Evolutionary conservation across 768 basidiomycete species (phyloP), one percentile per base, ranked within the genome.

Genomic region (Lactifluus rugatus): DNA sequence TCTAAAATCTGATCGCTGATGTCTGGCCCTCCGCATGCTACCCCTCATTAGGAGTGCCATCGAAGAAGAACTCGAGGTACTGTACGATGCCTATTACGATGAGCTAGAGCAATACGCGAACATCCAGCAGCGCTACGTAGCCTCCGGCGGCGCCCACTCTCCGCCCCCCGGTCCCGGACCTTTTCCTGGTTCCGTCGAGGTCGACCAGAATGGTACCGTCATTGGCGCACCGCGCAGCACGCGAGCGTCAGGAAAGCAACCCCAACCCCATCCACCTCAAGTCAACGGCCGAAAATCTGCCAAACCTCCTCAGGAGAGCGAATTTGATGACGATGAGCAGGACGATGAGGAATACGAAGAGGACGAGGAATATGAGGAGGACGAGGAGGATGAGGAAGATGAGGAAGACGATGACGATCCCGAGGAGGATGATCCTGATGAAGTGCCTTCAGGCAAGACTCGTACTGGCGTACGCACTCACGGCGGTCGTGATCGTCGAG

Each of bases 11-110:
- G 65, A 65, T 70, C 51, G 62, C 55, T 48, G 65, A 48, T 31
- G 39, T 44, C 39, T 54, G 28, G 17, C 25, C 47, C 28, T 50
- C 50, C 28, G 25, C 52, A 31, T 17, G 44, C 45, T 41, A 19
- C 55, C 10, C 9, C 14, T 39, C 45, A 44, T n/a, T 68, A 94
- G 91, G 67, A 87, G 88, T 77, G 94, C 94, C 63, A 97, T 99
- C 78, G 96, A 99, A 79, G 91, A 94, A 77, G 96, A 99, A 80
- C 88, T 99, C 74, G 93, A 98, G 80, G 91, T 93, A 78, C 86
- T 98, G 76, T 99, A 99, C 83, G 95, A 97, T 82, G 93, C 94
- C 78, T 99, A 98, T 82, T 98, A 97, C 84, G 92, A 96, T 73
- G 95, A 98, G 81, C 87, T 99, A 79, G 92, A 96, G 81, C 86